A percentile compares a stretch with the other conserved stretches of the same genome.
Conservation (phyloP, 306 rosid genomes). For the Quercus cerris region DNA sequence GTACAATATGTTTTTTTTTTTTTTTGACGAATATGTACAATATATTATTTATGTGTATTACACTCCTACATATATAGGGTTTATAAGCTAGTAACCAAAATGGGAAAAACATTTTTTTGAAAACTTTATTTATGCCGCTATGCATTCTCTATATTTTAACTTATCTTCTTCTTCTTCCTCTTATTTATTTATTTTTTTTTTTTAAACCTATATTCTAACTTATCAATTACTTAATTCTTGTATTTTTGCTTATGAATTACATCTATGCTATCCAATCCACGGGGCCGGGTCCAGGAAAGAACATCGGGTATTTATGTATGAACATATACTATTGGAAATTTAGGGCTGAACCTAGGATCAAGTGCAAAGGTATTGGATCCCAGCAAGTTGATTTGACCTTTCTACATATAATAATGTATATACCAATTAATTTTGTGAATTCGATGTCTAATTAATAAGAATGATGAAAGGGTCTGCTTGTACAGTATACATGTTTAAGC, state of each 20-base stretch:
- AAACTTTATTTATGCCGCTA: no score
- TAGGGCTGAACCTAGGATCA: constrained; percentile 3
- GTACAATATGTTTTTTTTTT: no score
- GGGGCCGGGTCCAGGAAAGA: background rate
- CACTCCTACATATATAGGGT: no score
- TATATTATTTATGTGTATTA: no score
- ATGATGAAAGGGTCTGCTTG: background rate
- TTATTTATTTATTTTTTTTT: no score
- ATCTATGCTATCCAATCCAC: constrained; percentile 15
- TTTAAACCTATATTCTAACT: no score
- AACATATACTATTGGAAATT: background rate
- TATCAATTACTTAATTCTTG: constrained; percentile 10
- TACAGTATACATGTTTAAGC: constrained; percentile 6
- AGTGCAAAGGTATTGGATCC: background rate
- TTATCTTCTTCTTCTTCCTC: no score
- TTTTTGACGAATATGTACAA: no score
- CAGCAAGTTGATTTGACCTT: background rate
- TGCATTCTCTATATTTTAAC: no score
- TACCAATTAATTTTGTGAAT: background rate
- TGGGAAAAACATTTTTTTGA: no score
- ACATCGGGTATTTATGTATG: background rate
- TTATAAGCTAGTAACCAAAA: no score
- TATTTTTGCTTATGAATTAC: constrained; percentile 23
- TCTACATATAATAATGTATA: background rate
- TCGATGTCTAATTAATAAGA: background rate